Conservation (phyloP, 371 early-diverging fungal species). For the Vairimorpha necatrix region DNA sequence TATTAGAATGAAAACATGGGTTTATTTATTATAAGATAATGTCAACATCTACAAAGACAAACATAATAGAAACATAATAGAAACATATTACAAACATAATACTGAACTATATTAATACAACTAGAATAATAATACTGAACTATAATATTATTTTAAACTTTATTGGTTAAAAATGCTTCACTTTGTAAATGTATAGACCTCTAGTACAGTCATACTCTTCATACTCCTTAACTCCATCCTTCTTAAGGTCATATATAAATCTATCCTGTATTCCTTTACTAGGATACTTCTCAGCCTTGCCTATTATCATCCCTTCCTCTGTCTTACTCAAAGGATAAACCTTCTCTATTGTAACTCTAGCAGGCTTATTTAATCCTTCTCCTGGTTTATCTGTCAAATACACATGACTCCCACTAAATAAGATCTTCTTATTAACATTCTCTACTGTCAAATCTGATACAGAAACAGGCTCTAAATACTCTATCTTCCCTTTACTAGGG, state of each 20-base stretch:
- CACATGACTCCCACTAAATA: constrained; percentile 29
- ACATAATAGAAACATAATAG: no score
- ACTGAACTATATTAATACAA: no score
- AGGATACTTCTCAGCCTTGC: constrained; percentile 25
- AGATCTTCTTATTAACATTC: constrained; percentile 37
- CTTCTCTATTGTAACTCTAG: constrained; percentile 46
- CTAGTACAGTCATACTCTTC: constrained; percentile 54
- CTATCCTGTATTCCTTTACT: constrained; percentile 50
- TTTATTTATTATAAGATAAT: no score
- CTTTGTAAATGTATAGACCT: constrained; percentile 54
- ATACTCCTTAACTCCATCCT: constrained; percentile 43
- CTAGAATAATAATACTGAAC: no score
- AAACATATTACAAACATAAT: no score
- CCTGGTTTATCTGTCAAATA: constrained; percentile 38
- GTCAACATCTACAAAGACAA: no score
- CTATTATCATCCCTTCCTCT: constrained; percentile 11
- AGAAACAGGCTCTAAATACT: constrained; percentile 45
- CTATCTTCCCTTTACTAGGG: constrained; percentile 50
- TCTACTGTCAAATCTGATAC: constrained; percentile 15
- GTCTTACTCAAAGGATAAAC: constrained; percentile 27
- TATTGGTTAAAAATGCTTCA: constrained; percentile 51
- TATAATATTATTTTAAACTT: no score
- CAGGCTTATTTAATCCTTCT: constrained; percentile 44
- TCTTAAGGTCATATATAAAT: constrained; percentile 55
- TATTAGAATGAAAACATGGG: no score